Evolutionary conservation across 73 alveolate genomes (phyloP), one percentile per base, ranked within the genome.

Genomic region (Loxodes magnus): DNA sequence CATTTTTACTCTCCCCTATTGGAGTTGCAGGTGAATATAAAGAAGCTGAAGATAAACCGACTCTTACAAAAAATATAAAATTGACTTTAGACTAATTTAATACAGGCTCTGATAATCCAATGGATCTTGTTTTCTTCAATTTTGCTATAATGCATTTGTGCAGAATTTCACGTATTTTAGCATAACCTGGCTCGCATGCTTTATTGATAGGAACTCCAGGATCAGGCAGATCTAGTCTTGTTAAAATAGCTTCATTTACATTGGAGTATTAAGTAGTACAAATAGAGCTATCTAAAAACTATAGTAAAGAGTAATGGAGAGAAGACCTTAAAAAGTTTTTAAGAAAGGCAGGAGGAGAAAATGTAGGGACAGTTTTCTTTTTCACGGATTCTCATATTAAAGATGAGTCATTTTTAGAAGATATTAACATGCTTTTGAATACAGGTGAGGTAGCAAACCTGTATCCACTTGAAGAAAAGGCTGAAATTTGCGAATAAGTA

Each of bases 151-250:
- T 94, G 67, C 99, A 96, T 69, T 84, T 96, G 28, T 76, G 94
- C 34, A 87, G 98, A 43, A 87, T 96, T 37, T 73, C 96, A 20
- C 75, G 99, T 19, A 88, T 94, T 36, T 48, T 94, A 38, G 89
- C 94, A 31, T 87, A 92, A 34, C 97, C 99, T 3, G 97, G 98
- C n/a, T 98, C 99, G 25, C 96, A 96, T 67, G 99, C 98, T 24
- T 67, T 96, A 54, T 65, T 96, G 14, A 94, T 96, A n/a, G 99
- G 99, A 16, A 98, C 93, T n/a, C 99, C 99, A 4, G 99, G 99
- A 4, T 90, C 98, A 12, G 99, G 99, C n/a, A 75, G 99, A 31
- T 95, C 93, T 62, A 69, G 95, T 9, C 71, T 95, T 44, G 81
- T 98, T 5, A 59, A 99, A 33, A 62, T 96, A 38, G 98, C 99